Percentiles rank a stretch among this genome's conserved stretches.
Conservation (phyloP, 75 land plant genomes). For the Ceratopteris richardii region DNA sequence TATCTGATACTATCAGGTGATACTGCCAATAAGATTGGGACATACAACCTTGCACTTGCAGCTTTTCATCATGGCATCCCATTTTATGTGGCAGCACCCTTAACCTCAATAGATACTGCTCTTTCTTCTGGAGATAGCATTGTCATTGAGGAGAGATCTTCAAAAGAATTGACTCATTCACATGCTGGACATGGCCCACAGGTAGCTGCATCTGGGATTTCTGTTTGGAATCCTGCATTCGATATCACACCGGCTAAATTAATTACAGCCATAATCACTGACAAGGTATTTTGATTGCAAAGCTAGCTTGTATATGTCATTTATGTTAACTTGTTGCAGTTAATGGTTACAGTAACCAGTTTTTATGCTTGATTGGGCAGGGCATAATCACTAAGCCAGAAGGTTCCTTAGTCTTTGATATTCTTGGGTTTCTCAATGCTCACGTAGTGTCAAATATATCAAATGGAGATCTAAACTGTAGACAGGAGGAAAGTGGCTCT, state of each 20-base stretch:
- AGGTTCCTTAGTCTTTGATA: slow-evolving; percentile 15
- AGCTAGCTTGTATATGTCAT: not conserved
- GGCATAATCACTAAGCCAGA: slow-evolving; percentile 21
- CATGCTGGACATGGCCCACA: slow-evolving; percentile 66
- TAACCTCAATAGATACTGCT: slow-evolving; percentile 75
- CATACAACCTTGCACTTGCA: slow-evolving; percentile 77
- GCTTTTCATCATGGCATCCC: slow-evolving; percentile 67
- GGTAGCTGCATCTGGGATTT: slow-evolving; percentile 80
- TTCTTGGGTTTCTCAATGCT: slow-evolving; percentile 15
- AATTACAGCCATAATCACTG: slow-evolving; percentile 84
- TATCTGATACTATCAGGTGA: slow-evolving; percentile 72
- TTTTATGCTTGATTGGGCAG: slow-evolving; percentile 10
- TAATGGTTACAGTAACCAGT: no score
- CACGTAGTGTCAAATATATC: not conserved
- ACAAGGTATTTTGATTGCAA: slow-evolving; percentile 49
- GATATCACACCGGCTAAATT: slow-evolving; percentile 89
- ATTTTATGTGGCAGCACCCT: slow-evolving; percentile 89
- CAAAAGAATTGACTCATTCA: slow-evolving; percentile 59
- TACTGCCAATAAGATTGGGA: slow-evolving; percentile 98
- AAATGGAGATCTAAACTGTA: not conserved
- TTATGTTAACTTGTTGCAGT: no score
- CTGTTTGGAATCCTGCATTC: slow-evolving; percentile 98
- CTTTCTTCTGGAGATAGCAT: slow-evolving; percentile 73
- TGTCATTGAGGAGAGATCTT: slow-evolving; percentile 76
- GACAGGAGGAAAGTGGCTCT: not conserved